A percentile compares a stretch with the other conserved stretches of the same genome.
Conservation (phyloP, 1,139 yeast species). For the Blastobotrys indianensis region DNA sequence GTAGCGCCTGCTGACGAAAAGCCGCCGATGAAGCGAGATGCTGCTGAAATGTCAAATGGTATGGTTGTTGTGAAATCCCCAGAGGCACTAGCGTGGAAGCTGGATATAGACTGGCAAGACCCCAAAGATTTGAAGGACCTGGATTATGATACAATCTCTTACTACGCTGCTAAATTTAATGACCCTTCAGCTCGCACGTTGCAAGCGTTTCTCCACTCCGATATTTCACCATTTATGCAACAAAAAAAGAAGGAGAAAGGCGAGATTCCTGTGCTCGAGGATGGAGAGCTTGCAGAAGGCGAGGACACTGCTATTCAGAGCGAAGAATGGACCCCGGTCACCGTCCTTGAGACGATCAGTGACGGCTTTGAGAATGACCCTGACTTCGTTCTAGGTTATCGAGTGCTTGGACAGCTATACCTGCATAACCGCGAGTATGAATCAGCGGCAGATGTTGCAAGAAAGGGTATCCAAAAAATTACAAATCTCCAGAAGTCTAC, state of each 20-base stretch:
- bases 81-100: slow-evolving; percentile 64
- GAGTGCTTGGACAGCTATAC: slow-evolving; percentile 60
- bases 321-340: slow-evolving; percentile 42
- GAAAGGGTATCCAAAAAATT: slow-evolving; percentile 53
- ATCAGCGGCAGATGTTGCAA: slow-evolving; percentile 55
- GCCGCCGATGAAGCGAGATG: slow-evolving; percentile 37
- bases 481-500: slow-evolving; percentile 40
- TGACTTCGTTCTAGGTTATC: slow-evolving; percentile 53
- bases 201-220: slow-evolving; percentile 46
- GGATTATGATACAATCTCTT: slow-evolving; percentile 43
- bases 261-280: slow-evolving; percentile 3
- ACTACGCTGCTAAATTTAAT: slow-evolving; percentile 50
- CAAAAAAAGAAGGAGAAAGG: slow-evolving; percentile 12
- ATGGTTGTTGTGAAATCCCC: slow-evolving; percentile 63
- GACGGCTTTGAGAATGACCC: slow-evolving; percentile 47
- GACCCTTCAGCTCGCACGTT: slow-evolving; percentile 58
- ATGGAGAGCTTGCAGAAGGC: slow-evolving; percentile 14
- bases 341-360: slow-evolving; percentile 48
- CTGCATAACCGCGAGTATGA: slow-evolving; percentile 59
- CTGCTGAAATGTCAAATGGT: slow-evolving; percentile 59
- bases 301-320: slow-evolving; percentile 12
- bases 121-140: slow-evolving; percentile 44
- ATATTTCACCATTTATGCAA: slow-evolving; percentile 52
- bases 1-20: slow-evolving; percentile 44
- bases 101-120: slow-evolving; percentile 75